phyloP scores from a whole-genome alignment of 768 basidiomycete genomes.

The Mycena amicta region DNA sequence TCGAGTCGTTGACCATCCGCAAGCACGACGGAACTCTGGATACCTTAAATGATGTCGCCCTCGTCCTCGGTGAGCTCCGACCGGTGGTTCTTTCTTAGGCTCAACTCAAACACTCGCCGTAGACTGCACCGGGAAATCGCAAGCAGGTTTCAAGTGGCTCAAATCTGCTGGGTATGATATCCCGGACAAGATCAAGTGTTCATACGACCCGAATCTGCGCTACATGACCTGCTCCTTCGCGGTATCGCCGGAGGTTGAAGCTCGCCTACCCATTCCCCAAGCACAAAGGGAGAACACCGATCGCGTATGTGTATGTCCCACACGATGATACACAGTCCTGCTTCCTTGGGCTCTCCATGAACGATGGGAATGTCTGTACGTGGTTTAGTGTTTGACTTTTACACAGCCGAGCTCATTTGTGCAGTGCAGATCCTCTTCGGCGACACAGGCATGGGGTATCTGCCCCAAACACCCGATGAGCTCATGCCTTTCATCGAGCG shows the following conservation, averaged over 20 bases:
- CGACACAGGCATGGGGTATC: background rate
- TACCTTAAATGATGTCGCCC: constrained; percentile 3
- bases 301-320: background rate
- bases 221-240: constrained; percentile 3
- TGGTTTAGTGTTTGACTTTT: too few species aligned
- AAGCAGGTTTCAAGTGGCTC: constrained; percentile 10
- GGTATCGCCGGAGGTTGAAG: constrained; percentile 4
- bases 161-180: constrained; percentile 3
- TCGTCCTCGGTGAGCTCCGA: constrained; percentile 12
- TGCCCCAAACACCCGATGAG: constrained; percentile 1
- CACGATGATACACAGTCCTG: background rate
- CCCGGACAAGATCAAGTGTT: background rate
- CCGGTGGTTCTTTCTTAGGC: constrained; percentile 8
- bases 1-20: constrained; percentile 7
- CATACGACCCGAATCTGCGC: constrained; percentile 8
- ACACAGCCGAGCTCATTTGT: too few species aligned
- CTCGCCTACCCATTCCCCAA: constrained; percentile 8
- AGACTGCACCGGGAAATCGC: background rate
- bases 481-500: constrained; percentile 1
- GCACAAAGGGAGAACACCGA: background rate
- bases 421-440: constrained; percentile 2
- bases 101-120: constrained; percentile 1
- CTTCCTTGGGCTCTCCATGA: background rate
- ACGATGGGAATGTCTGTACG: background rate
- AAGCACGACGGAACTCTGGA: constrained; percentile 13